Evolutionary conservation across 1,284 basidiomycete species (phyloP), one percentile per base, ranked within the genome.

Genomic region (Amylostereum chailletii): DNA sequence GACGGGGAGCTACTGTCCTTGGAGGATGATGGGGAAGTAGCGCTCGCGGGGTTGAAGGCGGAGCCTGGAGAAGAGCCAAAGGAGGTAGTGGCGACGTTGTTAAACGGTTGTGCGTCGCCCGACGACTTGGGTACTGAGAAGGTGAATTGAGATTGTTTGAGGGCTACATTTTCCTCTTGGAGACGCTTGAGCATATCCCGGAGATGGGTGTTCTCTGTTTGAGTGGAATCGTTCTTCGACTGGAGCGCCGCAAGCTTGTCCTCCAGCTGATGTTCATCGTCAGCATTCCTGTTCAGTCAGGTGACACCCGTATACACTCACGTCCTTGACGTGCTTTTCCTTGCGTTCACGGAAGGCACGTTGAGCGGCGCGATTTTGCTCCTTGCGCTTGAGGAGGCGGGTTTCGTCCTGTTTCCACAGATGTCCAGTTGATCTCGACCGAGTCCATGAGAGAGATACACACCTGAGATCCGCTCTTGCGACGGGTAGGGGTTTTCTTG

Each of bases 311-410:
- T 19, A 19, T 34, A 34, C 8, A 75, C 86, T 70, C 60, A 90
- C 89, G 60, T 91, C 89, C 63, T 86, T 86, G 53, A 91, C 89
- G 66, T 91, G 89, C 60, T 87, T 89, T 67, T 92, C 88, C 68
- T 91, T 91, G 50, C 89, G 78, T 63, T 91, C 88, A 45, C 88
- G 74, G 68, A 91, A 92, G 0, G 89, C 89, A 48, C 88, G 77
- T 62, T 92, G 89, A 8, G 88, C 88, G 1, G 89, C 89, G 45
- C 88, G 74, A 57, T 92, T 92, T 65, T 92, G 88, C 59, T 91
- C 89, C 65, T 92, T 92, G 53, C 88, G 82, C 61, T 90, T 90
- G 53, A 87, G 55, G 3, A 90, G 66, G 27, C 86, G 77, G 6
- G 73, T 66, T 58, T 90, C 87, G 55, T 91, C 87, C 68, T 87